Conservation (phyloP, 441 rosid genomes). For the Theobroma grandiflorum region DNA sequence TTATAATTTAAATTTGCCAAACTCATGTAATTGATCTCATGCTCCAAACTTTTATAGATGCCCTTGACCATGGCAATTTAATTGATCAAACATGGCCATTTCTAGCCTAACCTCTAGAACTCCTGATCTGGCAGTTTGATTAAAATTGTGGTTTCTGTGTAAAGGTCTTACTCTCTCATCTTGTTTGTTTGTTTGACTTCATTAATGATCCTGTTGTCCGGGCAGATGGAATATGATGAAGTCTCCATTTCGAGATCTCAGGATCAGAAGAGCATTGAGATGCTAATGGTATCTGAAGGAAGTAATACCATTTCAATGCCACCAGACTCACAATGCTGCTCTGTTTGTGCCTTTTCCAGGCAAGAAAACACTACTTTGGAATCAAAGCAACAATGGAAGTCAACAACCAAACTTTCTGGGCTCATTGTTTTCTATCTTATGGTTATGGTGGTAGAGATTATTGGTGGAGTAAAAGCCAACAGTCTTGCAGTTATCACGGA, state of each 20-base stretch:
- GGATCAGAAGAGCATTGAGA: conserved; percentile 45
- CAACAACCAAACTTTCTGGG: conserved; percentile 54
- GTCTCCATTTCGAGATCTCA: conserved; percentile 45
- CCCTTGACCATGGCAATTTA: not conserved
- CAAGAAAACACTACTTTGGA: conserved; percentile 51
- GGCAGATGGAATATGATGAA: conserved; percentile 64
- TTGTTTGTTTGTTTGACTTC: not conserved
- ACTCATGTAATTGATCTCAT: not conserved
- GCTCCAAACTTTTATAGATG: not conserved
- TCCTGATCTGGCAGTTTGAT: not conserved
- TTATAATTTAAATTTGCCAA: not conserved
- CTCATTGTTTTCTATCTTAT: conserved; percentile 55
- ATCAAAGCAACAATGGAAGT: conserved; percentile 52
- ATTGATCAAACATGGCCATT: not conserved
- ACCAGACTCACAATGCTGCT: conserved; percentile 28
- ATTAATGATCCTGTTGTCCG: conserved; percentile 4
- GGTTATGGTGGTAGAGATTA: conserved; percentile 62
- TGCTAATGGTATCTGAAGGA: conserved; percentile 44
- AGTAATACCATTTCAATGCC: conserved; percentile 34
- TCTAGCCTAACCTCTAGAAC: not conserved
- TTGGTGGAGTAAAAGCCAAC: conserved; percentile 79
- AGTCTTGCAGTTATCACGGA: conserved; percentile 80
- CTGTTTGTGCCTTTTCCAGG: conserved; percentile 54
- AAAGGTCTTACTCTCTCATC: not conserved
- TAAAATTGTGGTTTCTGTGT: not conserved